Percentiles rank a stretch among this genome's conserved stretches.
Evolutionary conservation across 169 alveolate genomes (phyloP).

Genomic region (Plasmodium coatneyi): DNA sequence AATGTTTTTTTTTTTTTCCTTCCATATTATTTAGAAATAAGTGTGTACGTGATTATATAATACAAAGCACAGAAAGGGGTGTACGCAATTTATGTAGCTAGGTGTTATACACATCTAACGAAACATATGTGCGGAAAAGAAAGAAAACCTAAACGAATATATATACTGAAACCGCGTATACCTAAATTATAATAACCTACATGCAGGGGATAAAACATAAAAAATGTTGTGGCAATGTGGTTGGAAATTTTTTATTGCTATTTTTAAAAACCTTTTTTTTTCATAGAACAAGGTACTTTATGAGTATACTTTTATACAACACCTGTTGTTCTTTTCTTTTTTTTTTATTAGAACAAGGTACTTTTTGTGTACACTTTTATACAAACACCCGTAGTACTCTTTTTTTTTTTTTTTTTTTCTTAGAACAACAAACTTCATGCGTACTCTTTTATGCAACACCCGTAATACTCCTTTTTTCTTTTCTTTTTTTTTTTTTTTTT

Average conservation of each 20-base stretch:
- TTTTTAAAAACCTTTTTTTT: not conserved
- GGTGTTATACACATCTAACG: not conserved
- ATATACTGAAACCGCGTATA: too few species aligned
- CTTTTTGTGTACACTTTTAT: not conserved
- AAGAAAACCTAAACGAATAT: not conserved
- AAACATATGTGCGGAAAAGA: not conserved
- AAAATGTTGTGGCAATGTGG: not conserved
- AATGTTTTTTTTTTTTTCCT: not conserved
- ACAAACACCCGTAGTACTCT: not conserved
- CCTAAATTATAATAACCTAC: not conserved
- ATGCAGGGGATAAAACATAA: not conserved
- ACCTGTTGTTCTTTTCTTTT: not conserved
- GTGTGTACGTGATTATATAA: not conserved
- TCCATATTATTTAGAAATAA: not conserved
- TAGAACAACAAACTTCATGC: too few species aligned
- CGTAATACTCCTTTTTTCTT: too few species aligned
- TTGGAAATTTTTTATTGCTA: too few species aligned
- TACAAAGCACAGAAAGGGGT: not conserved
- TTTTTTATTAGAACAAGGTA: not conserved
- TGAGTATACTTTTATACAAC: not conserved
- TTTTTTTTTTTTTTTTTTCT: not conserved
- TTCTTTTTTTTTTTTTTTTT: not conserved
- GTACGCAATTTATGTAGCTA: not conserved
- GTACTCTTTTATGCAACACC: too few species aligned
- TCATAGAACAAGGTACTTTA: not conserved